Evolutionary conservation across 2,329 filamentous ascomycete species (phyloP).

Genomic region (Phaeoacremonium minimum): DNA sequence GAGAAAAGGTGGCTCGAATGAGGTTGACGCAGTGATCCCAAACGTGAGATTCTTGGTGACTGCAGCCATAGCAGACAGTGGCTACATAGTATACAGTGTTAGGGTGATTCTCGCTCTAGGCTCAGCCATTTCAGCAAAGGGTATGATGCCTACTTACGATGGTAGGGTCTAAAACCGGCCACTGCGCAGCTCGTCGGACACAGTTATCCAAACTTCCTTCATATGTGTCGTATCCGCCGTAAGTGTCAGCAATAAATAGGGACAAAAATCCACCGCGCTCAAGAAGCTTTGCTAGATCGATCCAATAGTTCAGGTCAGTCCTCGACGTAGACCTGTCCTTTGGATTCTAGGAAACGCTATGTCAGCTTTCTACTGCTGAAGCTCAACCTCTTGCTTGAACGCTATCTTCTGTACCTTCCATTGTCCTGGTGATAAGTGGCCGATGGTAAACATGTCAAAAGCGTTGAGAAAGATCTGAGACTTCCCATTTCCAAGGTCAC

Average conservation of each 20-base stretch:
- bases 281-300: conserved; percentile 55
- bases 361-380: neutral
- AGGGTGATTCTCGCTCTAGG: too few species aligned
- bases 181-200: conserved; percentile 57
- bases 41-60: conserved; percentile 59
- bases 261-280: conserved; percentile 60
- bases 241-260: conserved; percentile 61
- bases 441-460: conserved; percentile 61
- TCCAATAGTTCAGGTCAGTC: conserved; percentile 56
- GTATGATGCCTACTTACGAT: conserved; percentile 38
- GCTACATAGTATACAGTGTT: conserved; percentile 24
- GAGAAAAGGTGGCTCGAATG: conserved; percentile 55
- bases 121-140: too few species aligned
- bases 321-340: conserved; percentile 58
- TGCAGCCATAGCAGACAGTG: conserved; percentile 59
- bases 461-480: conserved; percentile 58
- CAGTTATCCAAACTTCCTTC: conserved; percentile 54
- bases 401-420: conserved; percentile 54
- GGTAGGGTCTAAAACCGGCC: conserved; percentile 59
- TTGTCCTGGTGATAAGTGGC: conserved; percentile 60
- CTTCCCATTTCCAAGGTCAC: conserved; percentile 21
- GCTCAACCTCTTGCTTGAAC: too few species aligned
- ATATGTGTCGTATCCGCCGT: conserved; percentile 60
- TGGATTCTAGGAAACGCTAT: conserved; percentile 44
- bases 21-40: conserved; percentile 55